Percentiles rank a stretch among this genome's conserved stretches.
phyloP scores from a whole-genome alignment of 306 rosid genomes.

The Lupinus albus region DNA sequence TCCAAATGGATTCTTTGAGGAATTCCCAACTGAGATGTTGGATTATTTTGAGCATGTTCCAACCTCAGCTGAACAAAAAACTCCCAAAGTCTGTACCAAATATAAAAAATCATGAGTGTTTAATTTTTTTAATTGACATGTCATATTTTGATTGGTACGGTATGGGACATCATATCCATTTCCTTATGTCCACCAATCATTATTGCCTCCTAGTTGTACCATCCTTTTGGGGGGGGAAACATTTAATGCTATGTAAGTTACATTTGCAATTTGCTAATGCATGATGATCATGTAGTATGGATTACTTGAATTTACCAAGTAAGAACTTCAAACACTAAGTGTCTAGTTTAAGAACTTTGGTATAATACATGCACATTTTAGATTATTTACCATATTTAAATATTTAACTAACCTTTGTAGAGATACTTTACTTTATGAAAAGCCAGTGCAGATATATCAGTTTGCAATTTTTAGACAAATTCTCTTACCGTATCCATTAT shows the following conservation, averaged over 20 bases:
- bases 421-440: not conserved
- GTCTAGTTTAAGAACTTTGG: not conserved
- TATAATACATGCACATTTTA: not conserved
- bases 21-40: constrained; percentile 54
- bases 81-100: no score
- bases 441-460: no score
- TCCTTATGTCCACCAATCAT: not conserved
- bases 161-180: no score
- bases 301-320: constrained; percentile 15
- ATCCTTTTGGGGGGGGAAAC: not conserved
- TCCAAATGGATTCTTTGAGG: constrained; percentile 47
- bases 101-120: no score
- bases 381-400: constrained; percentile 11
- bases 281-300: constrained; percentile 13
- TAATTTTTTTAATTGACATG: no score
- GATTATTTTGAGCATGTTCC: constrained; percentile 55
- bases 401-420: not conserved
- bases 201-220: constrained; percentile 17
- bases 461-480: no score
- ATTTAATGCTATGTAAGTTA: not conserved
- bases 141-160: no score
- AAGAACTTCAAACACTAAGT: constrained; percentile 12
- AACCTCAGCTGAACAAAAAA: constrained; percentile 41
- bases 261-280: constrained; percentile 9
- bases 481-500: no score